A percentile compares a stretch with the other conserved stretches of the same genome.
phyloP scores from a whole-genome alignment of 2,329 filamentous ascomycete species.

The Cephalotrichum gorgonifer region DNA sequence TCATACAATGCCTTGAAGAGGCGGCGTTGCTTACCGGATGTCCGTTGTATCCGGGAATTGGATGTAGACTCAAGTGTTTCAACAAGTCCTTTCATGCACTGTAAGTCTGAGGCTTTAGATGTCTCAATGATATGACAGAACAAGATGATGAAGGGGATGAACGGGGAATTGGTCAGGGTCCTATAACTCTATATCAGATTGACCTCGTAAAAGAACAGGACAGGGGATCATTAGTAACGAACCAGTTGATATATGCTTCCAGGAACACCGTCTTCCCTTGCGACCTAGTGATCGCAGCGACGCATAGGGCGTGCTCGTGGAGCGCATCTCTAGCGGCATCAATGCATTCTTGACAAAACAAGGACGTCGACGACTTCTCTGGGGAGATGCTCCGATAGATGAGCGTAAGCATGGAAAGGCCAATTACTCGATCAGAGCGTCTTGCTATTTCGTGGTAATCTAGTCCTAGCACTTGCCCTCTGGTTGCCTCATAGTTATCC shows the following conservation, averaged over 20 bases:
- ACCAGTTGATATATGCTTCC: slow-evolving; percentile 10
- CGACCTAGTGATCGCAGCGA: slow-evolving; percentile 4
- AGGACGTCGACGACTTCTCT: slow-evolving; percentile 15
- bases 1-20: too few species aligned
- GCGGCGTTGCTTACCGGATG: too few species aligned
- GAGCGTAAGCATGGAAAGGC: slow-evolving; percentile 28
- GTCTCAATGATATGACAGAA: too few species aligned
- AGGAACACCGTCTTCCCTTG: slow-evolving; percentile 4
- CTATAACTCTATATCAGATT: too few species aligned
- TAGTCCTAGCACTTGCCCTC: slow-evolving; percentile 6
- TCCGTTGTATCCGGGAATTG: too few species aligned
- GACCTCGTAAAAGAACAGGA: too few species aligned
- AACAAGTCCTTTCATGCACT: too few species aligned
- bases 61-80: too few species aligned
- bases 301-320: slow-evolving; percentile 11
- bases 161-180: too few species aligned
- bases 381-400: slow-evolving; percentile 30
- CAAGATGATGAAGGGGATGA: too few species aligned
- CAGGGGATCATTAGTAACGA: neutral
- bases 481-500: slow-evolving; percentile 1
- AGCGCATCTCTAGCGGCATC: slow-evolving; percentile 30
- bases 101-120: too few species aligned
- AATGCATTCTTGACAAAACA: slow-evolving; percentile 31
- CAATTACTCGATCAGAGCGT: slow-evolving; percentile 27
- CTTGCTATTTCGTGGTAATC: slow-evolving; percentile 9